Percentiles rank a stretch among this genome's conserved stretches.
Conservation (phyloP, 805 yeast genomes). For the Nakazawaea ambrosiae region DNA sequence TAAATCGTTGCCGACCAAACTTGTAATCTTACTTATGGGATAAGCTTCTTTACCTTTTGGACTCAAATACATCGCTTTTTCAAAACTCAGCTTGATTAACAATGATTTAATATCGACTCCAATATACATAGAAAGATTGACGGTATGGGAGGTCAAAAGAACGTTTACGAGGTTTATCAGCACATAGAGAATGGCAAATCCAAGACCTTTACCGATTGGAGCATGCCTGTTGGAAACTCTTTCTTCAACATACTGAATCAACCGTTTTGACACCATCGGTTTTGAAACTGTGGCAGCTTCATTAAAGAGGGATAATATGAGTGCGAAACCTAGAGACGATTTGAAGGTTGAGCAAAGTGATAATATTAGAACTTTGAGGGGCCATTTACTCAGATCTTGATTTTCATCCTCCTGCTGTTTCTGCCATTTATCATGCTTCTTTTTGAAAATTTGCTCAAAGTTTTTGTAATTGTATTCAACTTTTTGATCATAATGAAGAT, state of each 20-base stretch:
- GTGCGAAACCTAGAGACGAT: neutral
- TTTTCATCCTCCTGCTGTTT: conserved; percentile 22
- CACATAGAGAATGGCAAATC: conserved; percentile 66
- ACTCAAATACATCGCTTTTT: conserved; percentile 58
- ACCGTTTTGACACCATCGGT: conserved; percentile 58
- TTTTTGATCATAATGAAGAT: conserved; percentile 32
- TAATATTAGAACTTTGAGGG: conserved; percentile 27
- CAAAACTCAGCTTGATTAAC: conserved; percentile 59
- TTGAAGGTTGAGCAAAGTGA: conserved; percentile 39
- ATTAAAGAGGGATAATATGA: conserved; percentile 32
- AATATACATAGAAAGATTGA: conserved; percentile 30
- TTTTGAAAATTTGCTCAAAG: conserved; percentile 28
- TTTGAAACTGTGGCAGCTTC: conserved; percentile 44
- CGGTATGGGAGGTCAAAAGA: conserved; percentile 49
- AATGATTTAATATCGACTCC: conserved; percentile 49
- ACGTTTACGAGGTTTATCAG: conserved; percentile 44
- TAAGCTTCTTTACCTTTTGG: conserved; percentile 49
- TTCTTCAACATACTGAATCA: conserved; percentile 57
- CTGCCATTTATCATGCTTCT: conserved; percentile 17
- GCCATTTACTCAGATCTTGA: conserved; percentile 29
- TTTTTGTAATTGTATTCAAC: conserved; percentile 30
- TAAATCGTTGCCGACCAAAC: conserved; percentile 74
- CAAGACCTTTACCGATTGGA: conserved; percentile 55
- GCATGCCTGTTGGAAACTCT: conserved; percentile 35
- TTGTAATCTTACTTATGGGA: conserved; percentile 66